phyloP scores from a whole-genome alignment of 2,329 filamentous ascomycete genomes.

The Fusarium sp. region DNA sequence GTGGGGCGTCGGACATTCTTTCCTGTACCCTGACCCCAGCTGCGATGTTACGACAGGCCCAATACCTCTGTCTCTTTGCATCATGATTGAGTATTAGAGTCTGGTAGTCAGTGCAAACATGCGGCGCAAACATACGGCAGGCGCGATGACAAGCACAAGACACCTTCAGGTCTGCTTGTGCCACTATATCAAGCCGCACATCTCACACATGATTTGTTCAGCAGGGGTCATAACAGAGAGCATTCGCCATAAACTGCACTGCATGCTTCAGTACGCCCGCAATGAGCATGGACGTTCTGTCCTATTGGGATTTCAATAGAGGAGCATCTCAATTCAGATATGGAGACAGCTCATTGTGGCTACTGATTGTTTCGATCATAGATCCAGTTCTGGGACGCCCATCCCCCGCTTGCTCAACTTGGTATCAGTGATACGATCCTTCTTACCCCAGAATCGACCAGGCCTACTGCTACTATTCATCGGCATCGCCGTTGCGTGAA shows the following conservation, averaged over 20 bases:
- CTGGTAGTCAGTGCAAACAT: background rate
- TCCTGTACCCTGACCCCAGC: constrained; percentile 4
- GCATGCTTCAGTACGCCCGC: constrained; percentile 13
- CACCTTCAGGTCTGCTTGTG: background rate
- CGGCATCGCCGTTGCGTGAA: constrained; percentile 21
- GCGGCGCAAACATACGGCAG: constrained; percentile 4
- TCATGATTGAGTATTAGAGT: background rate
- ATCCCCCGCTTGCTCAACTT: background rate
- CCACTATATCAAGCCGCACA: background rate
- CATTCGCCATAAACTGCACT: constrained; percentile 8
- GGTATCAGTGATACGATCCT: constrained; percentile 3
- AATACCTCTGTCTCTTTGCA: constrained; percentile 1
- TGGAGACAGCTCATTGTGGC: constrained; percentile 18
- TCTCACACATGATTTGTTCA: constrained; percentile 3
- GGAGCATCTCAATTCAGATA: background rate
- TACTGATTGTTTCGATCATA: constrained; percentile 26
- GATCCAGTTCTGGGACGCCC: constrained; percentile 1
- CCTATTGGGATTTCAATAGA: constrained; percentile 28
- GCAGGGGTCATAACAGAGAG: background rate
- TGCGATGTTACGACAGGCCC: background rate
- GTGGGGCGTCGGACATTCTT: constrained; percentile 11
- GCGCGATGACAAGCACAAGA: background rate
- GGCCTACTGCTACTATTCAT: background rate
- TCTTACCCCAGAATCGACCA: constrained; percentile 5
- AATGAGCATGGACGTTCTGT: constrained; percentile 1